phyloP scores from a whole-genome alignment of 495 filamentous ascomycete species.

The Rusavskia elegans region DNA sequence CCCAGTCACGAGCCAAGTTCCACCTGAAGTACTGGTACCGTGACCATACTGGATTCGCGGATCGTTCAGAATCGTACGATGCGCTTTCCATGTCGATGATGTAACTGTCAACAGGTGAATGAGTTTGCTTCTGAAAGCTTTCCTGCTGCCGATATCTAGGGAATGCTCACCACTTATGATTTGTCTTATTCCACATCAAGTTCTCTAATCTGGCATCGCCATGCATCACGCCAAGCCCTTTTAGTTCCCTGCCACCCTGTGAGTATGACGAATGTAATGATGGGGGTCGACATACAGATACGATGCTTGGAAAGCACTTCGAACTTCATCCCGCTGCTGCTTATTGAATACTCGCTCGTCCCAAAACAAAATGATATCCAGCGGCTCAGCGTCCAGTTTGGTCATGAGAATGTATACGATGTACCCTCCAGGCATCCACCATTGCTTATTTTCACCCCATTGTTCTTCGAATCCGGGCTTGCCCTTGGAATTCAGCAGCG shows the following conservation, averaged over 20 bases:
- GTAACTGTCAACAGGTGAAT: background rate
- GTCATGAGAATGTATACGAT: conserved; percentile 2
- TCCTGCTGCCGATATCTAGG: no score
- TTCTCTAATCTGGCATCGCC: background rate
- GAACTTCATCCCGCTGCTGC: background rate
- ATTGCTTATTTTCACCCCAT: background rate
- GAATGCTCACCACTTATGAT: background rate
- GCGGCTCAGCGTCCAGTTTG: background rate
- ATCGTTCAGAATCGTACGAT: background rate
- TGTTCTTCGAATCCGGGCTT: background rate
- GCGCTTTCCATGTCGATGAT: background rate
- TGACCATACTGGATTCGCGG: no score
- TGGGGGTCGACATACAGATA: background rate
- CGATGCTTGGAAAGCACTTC: background rate
- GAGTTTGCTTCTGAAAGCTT: no score
- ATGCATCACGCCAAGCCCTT: background rate
- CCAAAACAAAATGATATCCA: background rate
- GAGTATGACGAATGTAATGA: background rate
- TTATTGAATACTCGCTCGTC: background rate
- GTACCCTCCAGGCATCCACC: conserved; percentile 4
- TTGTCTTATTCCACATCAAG: background rate
- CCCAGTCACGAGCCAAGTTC: background rate
- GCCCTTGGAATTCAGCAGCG: background rate
- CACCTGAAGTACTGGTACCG: background rate
- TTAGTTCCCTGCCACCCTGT: background rate